phyloP scores from a whole-genome alignment of 768 basidiomycete species.

The Amanita brunnescens region DNA sequence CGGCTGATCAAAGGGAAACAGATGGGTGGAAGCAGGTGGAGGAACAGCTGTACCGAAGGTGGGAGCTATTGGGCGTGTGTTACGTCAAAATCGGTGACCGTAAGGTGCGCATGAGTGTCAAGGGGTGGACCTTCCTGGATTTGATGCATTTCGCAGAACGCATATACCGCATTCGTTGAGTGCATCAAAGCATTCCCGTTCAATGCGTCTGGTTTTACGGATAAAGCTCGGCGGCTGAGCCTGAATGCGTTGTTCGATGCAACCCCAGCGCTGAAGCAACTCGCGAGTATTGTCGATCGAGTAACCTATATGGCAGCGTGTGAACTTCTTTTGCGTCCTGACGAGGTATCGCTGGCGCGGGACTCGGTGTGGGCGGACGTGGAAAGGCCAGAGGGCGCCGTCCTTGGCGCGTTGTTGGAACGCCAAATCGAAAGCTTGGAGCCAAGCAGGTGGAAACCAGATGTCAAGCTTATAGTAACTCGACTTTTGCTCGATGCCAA shows the following conservation, averaged over 20 bases:
- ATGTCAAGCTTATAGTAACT: constrained; percentile 31
- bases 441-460: constrained; percentile 48
- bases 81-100: constrained; percentile 71
- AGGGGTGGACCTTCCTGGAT: background rate
- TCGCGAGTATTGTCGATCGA: constrained; percentile 53
- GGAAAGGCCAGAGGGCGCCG: constrained; percentile 14
- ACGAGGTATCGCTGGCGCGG: constrained; percentile 37
- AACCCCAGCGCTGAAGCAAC: constrained; percentile 39
- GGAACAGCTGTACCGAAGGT: constrained; percentile 61
- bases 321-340: constrained; percentile 50
- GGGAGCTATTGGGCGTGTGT: constrained; percentile 77
- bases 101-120: constrained; percentile 36
- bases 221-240: constrained; percentile 21
- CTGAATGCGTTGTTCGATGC: constrained; percentile 30
- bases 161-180: constrained; percentile 47
- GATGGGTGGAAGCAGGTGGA: constrained; percentile 52
- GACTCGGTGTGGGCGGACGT: constrained; percentile 6
- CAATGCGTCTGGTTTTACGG: constrained; percentile 27
- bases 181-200: constrained; percentile 51
- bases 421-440: constrained; percentile 52
- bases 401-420: constrained; percentile 51
- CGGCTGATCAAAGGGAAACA: constrained; percentile 16
- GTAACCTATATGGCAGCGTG: constrained; percentile 58
- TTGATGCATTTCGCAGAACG: constrained; percentile 33
- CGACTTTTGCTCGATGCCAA: constrained; percentile 41